Base-by-base conservation (phyloP, 768 basidiomycete species). In the Lyophyllum decastes region DNA sequence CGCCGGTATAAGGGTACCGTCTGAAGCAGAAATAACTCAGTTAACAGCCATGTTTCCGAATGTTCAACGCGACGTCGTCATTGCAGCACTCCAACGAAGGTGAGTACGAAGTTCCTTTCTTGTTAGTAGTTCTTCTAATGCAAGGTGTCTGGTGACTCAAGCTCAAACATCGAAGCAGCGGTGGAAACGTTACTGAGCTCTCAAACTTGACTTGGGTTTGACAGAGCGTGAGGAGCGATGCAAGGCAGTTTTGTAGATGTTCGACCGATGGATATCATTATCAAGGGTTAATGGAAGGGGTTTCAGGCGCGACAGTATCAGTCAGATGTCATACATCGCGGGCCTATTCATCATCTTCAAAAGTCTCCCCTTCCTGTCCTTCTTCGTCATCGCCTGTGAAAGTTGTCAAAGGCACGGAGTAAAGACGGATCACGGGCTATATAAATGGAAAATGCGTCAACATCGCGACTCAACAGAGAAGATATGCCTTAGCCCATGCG, bases 361-460 rank as follows among this genome's bases (percentile, higher is more conserved):
- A 73, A 9, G 58, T 64, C 24, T 76, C 74, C 12, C 52, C 52
- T 30, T 54, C 52, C 17, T 52, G 60, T 35, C 30, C 30, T 30
- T 87, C 88, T 19, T 90, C 92, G 40, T 93, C 94, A 59, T 89
- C 88, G 8, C 80, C 86, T 17, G 89, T 89, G 73, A 98, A 97
- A 16, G 95, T 86, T 52, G 86, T 84, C 66, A 84, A 72, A 2
- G 96, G 96, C n/a, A 98, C 94, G 49, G 91, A 81, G 76, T 98
- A 99, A 34, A 99, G 75, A 54, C 95, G 90, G 70, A 98, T 88
- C 66, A 96, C 90, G 51, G 95, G 90, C 96, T 98, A 67, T 49
- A 64, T 63, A 64, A 66, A 68, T 54, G 51, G 53, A 22, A 59
- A 59, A 53, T 52, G 54, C 64, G 62, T 65, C 41, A 48, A 50